phyloP scores from a whole-genome alignment of 2,329 filamentous ascomycete species.

The Hymenoscyphus albidus region DNA sequence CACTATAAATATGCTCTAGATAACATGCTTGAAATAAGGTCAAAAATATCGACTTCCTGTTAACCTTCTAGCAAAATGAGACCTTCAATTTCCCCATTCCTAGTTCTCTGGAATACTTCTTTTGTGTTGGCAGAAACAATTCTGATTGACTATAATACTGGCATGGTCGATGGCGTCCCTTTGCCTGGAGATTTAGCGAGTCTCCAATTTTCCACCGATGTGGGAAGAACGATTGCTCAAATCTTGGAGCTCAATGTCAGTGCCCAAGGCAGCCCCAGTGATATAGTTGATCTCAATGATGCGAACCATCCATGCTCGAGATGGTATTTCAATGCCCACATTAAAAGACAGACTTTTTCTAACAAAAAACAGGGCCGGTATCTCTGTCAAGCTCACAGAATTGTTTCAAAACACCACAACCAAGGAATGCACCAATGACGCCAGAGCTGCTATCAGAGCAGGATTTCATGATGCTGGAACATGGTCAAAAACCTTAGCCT shows the following conservation, averaged over 20 bases:
- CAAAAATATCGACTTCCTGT: no score
- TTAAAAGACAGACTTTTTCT: neutral
- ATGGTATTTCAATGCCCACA: neutral
- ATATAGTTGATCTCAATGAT: conserved; percentile 3
- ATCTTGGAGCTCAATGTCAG: conserved; percentile 3
- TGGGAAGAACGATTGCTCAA: neutral
- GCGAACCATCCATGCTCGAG: conserved; percentile 1
- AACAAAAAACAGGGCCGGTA: neutral
- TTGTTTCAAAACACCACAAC: conserved; percentile 13
- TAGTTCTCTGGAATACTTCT: neutral
- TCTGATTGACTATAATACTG: conserved; percentile 1
- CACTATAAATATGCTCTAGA: no score
- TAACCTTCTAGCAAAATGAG: neutral
- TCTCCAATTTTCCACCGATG: conserved; percentile 2
- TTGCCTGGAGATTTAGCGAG: conserved; percentile 5
- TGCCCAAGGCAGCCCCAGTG: conserved; percentile 5
- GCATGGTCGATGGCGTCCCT: conserved; percentile 4
- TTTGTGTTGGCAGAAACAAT: neutral
- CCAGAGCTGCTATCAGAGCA: conserved; percentile 43
- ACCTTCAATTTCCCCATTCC: neutral
- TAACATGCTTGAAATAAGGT: no score
- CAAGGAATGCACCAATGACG: conserved; percentile 38
- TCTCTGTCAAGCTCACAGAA: conserved; percentile 2
- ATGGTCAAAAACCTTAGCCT: conserved; percentile 36
- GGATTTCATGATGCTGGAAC: conserved; percentile 46